These are phyloP conservation scores for Fusarium aywerte DNA, from an alignment of 2,329 filamentous ascomycete genomes.

Conservation along the genomic window DNA sequence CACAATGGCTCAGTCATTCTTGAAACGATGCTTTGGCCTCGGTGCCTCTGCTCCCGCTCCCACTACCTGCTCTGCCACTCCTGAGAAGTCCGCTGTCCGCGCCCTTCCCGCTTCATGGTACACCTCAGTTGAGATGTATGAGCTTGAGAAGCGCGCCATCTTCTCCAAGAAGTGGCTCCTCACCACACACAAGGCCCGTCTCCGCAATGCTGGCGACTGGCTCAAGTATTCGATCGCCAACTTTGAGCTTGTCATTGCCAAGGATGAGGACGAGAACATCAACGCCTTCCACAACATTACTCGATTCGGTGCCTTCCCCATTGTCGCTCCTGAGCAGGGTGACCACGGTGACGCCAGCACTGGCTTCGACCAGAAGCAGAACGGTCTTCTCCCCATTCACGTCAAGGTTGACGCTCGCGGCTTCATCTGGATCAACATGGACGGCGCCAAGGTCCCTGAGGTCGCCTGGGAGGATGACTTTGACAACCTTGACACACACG, in stretches of 20 bases:
- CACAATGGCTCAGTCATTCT: slow-evolving; percentile 45
- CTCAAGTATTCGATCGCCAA: slow-evolving; percentile 65
- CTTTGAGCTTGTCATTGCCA: slow-evolving; percentile 65
- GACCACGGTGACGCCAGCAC: slow-evolving; percentile 62
- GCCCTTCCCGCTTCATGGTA: slow-evolving; percentile 64
- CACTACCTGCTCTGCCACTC: not conserved
- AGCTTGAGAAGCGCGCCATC: slow-evolving; percentile 66
- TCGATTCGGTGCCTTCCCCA: slow-evolving; percentile 69
- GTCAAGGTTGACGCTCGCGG: slow-evolving; percentile 63
- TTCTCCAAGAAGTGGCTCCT: slow-evolving; percentile 68
- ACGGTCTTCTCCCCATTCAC: slow-evolving; percentile 66
- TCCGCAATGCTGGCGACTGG: slow-evolving; percentile 66
- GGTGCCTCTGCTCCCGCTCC: slow-evolving; percentile 38
- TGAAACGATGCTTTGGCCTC: slow-evolving; percentile 55
- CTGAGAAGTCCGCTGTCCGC: slow-evolving; percentile 43
- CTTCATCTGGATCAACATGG: slow-evolving; percentile 70
- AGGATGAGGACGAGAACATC: slow-evolving; percentile 62
- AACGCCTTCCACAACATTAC: slow-evolving; percentile 73
- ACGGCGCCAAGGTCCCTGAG: slow-evolving; percentile 58
- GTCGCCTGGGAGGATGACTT: slow-evolving; percentile 65
- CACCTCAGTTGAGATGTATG: slow-evolving; percentile 63
- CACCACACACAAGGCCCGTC: slow-evolving; percentile 62
- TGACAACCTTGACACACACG: slow-evolving; percentile 57
- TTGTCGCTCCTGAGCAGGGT: slow-evolving; percentile 56
- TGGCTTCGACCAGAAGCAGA: slow-evolving; percentile 66